Evolutionary conservation across 768 basidiomycete genomes (phyloP).

Genomic region (Russula griseocarnosa): DNA sequence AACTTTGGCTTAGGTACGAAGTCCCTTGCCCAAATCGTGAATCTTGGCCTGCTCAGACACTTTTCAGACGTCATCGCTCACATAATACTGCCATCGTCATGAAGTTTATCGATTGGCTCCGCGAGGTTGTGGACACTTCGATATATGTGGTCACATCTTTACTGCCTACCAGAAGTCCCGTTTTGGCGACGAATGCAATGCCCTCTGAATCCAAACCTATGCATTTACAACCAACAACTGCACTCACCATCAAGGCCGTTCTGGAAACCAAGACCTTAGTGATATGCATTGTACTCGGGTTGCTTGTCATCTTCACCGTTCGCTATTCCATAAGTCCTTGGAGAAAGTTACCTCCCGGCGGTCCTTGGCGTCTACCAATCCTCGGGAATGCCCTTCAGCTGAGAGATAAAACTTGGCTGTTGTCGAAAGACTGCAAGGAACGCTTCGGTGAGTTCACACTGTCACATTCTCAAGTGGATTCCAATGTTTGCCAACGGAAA

Average conservation of each 20-base stretch:
- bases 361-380: slow-evolving; percentile 5
- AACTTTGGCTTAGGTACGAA: background rate
- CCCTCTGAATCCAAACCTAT: background rate
- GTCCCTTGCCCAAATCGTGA: no score
- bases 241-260: background rate
- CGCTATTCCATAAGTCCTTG: slow-evolving; percentile 6
- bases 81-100: background rate
- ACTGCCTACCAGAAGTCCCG: background rate
- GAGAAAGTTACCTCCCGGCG: slow-evolving; percentile 4
- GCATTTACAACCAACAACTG: no score
- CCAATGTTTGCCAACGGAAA: background rate
- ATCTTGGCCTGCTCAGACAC: no score
- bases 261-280: background rate
- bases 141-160: background rate
- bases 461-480: no score
- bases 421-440: slow-evolving; percentile 1
- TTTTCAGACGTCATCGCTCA: no score
- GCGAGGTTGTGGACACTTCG: background rate
- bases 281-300: background rate
- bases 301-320: background rate
- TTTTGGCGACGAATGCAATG: no score
- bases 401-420: slow-evolving; percentile 4
- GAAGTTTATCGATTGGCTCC: background rate
- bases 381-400: slow-evolving; percentile 7
- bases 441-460: background rate